Evolutionary conservation across 2,329 filamentous ascomycete species (phyloP).

Genomic region (Pseudohalonectria lignicola): DNA sequence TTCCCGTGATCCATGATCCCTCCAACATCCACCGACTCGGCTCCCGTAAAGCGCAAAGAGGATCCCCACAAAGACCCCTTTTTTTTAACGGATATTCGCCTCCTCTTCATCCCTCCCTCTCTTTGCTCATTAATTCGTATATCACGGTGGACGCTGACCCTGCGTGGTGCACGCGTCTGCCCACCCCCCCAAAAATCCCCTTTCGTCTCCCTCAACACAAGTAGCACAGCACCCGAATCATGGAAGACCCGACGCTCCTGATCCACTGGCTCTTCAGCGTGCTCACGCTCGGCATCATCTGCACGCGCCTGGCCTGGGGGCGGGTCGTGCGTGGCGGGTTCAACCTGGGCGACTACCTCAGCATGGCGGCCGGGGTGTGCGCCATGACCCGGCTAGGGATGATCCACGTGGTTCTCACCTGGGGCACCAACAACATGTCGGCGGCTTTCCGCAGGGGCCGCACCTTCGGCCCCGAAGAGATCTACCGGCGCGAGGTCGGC

Average conservation of each 20-base stretch:
- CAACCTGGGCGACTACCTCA: constrained; percentile 1
- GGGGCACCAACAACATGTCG: neutral
- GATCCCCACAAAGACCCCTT: neutral
- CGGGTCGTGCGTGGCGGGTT: neutral
- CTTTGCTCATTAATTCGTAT: neutral
- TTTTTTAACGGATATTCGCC: neutral
- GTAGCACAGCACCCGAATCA: no score
- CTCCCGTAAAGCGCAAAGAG: no score
- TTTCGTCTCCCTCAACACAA: no score
- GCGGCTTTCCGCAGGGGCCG: neutral
- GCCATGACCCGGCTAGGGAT: neutral
- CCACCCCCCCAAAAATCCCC: no score
- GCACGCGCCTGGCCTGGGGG: neutral
- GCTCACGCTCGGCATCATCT: neutral
- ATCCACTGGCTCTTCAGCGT: constrained; percentile 1
- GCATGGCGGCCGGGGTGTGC: neutral
- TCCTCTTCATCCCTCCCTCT: neutral
- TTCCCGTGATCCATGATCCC: no score
- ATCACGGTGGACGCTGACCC: no score
- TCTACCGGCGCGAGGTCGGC: neutral
- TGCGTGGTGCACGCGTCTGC: no score
- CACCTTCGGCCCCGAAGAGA: neutral
- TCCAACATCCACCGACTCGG: no score
- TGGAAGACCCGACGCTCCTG: neutral
- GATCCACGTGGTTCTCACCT: constrained; percentile 1